Evolutionary conservation across 805 yeast species (phyloP).

Genomic region (Kuraishia hungarica): DNA sequence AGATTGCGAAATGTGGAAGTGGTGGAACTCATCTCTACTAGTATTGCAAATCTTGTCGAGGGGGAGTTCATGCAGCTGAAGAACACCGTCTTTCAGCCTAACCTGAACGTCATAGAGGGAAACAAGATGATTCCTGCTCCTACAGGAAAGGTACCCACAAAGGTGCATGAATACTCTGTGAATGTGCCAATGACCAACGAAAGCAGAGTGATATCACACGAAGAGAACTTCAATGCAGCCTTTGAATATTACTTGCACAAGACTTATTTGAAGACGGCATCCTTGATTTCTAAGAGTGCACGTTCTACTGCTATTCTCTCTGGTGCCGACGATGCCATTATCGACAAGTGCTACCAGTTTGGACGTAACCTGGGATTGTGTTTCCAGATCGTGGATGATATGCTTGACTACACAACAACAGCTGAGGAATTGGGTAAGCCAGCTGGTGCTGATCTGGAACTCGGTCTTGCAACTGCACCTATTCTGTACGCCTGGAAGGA

Average conservation of each 20-base stretch:
- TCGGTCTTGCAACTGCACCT: slow-evolving; percentile 97
- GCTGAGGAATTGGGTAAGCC: slow-evolving; percentile 88
- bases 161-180: slow-evolving; percentile 50
- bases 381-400: slow-evolving; percentile 93
- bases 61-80: slow-evolving; percentile 99
- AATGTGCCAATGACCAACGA: background rate
- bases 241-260: slow-evolving; percentile 93
- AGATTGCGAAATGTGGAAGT: slow-evolving; percentile 95
- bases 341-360: slow-evolving; percentile 82
- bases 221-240: slow-evolving; percentile 70
- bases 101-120: slow-evolving; percentile 37
- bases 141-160: slow-evolving; percentile 55
- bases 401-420: slow-evolving; percentile 89
- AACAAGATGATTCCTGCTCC: slow-evolving; percentile 40
- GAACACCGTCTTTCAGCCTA: slow-evolving; percentile 68
- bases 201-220: slow-evolving; percentile 35
- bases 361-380: slow-evolving; percentile 92
- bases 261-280: slow-evolving; percentile 91
- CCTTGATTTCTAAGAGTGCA: slow-evolving; percentile 87
- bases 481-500: slow-evolving; percentile 90
- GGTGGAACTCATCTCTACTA: slow-evolving; percentile 87
- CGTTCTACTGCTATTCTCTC: slow-evolving; percentile 90
- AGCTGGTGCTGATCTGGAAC: slow-evolving; percentile 86
- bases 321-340: slow-evolving; percentile 67
- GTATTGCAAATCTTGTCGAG: slow-evolving; percentile 94